Base-by-base conservation (phyloP, 495 filamentous ascomycete species). In the Daldinia caldariorum region DNA sequence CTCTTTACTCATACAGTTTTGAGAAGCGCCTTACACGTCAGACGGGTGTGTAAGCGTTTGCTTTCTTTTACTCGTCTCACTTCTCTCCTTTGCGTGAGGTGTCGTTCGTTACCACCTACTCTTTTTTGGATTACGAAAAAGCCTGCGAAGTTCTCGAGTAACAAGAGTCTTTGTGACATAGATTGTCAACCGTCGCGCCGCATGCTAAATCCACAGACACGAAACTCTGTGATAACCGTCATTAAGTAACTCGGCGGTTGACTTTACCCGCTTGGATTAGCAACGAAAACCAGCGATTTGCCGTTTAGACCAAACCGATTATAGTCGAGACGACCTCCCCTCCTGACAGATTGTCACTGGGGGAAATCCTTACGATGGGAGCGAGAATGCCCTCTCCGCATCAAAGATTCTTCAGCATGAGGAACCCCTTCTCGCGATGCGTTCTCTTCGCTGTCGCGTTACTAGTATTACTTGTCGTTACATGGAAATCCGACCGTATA, bases 361-460 rank as follows among this genome's bases (percentile, higher is more conserved):
- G 64, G 71, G 67, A 68, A 62, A 47, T 3, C 1, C 22, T 70
- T 39, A 74, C 63, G 39, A 82, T 82, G 80, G 80, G 78, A 64
- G 75, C 74, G 14, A 72, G 66, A 69, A 72, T 82, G 66, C 61
- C 77, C 32, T 65, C 72, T 20, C 62, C 77, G 66, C 78, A 82
- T 64, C 75, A 75, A 43, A 78, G 77, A 38, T 79, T 79, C 61
- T 78, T 83, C 70, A 79, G 69, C 56, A 80, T 81, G 77, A 76
- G 82, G 32, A 82, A 83, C 68, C 80, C 82, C 8, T 76, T 84
- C 47, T 75, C 73, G 32, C 76, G 75, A 70, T 81, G 77, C 12
- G 66, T 83, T 13, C 61, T 79, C 14, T 75, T 82, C 61, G 75
- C 78, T 4, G 55, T 78, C 18, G 70, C 66, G 50, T 74, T 84